Conservation (phyloP, 2,329 filamentous ascomycete genomes). For the Colletotrichum karsti region DNA sequence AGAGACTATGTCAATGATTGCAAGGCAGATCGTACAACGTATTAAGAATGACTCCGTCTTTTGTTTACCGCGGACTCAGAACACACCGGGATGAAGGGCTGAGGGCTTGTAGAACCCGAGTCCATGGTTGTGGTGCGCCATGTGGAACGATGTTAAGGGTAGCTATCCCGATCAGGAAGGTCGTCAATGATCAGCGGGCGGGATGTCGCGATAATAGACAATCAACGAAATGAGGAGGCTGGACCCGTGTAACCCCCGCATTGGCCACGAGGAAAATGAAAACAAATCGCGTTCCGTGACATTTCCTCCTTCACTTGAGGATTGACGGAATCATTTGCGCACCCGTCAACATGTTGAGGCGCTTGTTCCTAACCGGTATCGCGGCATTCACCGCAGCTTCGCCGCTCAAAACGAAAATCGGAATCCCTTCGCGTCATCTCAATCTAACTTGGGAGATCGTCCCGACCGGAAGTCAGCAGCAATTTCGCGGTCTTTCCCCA, state of each 20-base stretch:
- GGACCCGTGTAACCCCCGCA: slow-evolving; percentile 1
- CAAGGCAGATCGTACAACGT: no score
- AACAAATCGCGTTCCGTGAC: not conserved
- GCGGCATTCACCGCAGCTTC: slow-evolving; percentile 3
- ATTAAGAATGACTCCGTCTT: no score
- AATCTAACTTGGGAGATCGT: slow-evolving; percentile 35
- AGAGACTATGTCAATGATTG: no score
- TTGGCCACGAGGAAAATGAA: not conserved
- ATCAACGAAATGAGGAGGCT: slow-evolving; percentile 13
- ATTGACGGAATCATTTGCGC: not conserved
- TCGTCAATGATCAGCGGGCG: slow-evolving; percentile 14
- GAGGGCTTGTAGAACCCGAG: not conserved
- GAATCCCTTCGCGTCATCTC: not conserved
- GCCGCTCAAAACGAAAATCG: not conserved
- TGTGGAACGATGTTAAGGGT: not conserved
- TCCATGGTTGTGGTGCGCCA: not conserved
- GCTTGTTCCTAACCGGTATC: not conserved
- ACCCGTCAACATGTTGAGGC: not conserved
- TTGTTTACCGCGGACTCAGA: no score
- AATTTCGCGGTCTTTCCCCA: slow-evolving; percentile 40
- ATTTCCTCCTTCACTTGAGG: not conserved
- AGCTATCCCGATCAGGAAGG: slow-evolving; percentile 8
- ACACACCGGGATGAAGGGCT: no score
- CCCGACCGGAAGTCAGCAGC: slow-evolving; percentile 35
- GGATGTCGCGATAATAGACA: not conserved